phyloP scores from a whole-genome alignment of 2,329 filamentous ascomycete species.

The Penicillium fuscoglaucum region DNA sequence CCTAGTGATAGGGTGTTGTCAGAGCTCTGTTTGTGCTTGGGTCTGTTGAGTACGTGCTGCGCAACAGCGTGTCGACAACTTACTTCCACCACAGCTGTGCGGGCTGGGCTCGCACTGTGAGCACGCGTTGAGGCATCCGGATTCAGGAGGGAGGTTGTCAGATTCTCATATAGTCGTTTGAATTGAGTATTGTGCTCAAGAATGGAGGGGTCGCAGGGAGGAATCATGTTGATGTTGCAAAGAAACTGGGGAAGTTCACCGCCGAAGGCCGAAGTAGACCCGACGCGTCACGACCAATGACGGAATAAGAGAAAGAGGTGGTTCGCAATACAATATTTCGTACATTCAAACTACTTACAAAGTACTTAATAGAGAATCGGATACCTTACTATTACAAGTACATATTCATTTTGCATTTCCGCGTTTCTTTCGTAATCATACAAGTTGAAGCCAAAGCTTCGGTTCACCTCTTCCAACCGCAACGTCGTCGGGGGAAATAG shows the following conservation, averaged over 20 bases:
- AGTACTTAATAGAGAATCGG: neutral
- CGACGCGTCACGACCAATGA: neutral
- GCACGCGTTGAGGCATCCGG: constrained; percentile 43
- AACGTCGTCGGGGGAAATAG: constrained; percentile 17
- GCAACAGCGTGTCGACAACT: constrained; percentile 15
- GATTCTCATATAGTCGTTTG: constrained; percentile 42
- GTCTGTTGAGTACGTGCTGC: neutral
- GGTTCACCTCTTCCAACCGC: constrained; percentile 18
- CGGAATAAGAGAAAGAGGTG: neutral
- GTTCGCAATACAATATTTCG: neutral
- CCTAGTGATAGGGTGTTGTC: constrained; percentile 24
- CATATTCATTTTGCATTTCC: constrained; percentile 34
- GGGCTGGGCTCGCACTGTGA: constrained; percentile 31
- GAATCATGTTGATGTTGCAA: constrained; percentile 40
- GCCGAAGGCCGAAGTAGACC: constrained; percentile 19
- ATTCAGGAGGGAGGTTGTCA: constrained; percentile 41
- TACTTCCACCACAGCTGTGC: constrained; percentile 36
- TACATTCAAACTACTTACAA: neutral
- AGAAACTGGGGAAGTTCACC: constrained; percentile 20
- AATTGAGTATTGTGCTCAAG: constrained; percentile 46
- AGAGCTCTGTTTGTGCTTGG: neutral
- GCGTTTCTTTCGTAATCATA: constrained; percentile 44
- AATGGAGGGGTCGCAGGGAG: constrained; percentile 42
- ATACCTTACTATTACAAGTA: constrained; percentile 18
- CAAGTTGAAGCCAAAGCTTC: constrained; percentile 28